phyloP scores from a whole-genome alignment of 2,329 filamentous ascomycete genomes.

The Coniochaeta ligniaria region DNA sequence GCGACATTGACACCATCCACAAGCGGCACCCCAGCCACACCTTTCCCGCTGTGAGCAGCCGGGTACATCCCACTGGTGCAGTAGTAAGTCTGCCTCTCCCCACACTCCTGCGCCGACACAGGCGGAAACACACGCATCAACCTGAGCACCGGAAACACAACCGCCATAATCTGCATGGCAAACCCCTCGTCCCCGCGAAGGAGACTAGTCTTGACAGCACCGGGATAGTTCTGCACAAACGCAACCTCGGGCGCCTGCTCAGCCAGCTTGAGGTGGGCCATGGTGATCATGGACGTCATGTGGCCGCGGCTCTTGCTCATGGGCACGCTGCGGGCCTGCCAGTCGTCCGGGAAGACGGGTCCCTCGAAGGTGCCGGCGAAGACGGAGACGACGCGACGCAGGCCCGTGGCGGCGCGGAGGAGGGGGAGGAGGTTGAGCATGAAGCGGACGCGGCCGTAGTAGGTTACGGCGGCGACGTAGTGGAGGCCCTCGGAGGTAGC shows the following conservation, averaged over 20 bases:
- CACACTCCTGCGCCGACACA: constrained; percentile 23
- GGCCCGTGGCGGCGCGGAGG: constrained; percentile 33
- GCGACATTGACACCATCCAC: constrained; percentile 16
- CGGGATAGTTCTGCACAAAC: constrained; percentile 32
- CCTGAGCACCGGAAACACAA: constrained; percentile 19
- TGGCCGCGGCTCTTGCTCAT: constrained; percentile 34
- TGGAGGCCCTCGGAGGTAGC: constrained; percentile 53
- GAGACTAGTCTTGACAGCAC: constrained; percentile 25
- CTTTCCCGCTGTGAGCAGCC: constrained; percentile 11
- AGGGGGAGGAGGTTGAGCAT: constrained; percentile 49
- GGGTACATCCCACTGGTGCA: constrained; percentile 27
- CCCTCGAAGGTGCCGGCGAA: constrained; percentile 45
- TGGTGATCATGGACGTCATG: constrained; percentile 39
- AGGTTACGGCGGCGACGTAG: constrained; percentile 39
- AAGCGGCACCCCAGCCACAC: constrained; percentile 15
- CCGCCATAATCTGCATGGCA: constrained; percentile 11
- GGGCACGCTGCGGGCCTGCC: constrained; percentile 30
- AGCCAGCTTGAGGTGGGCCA: constrained; percentile 41
- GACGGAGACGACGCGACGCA: constrained; percentile 50
- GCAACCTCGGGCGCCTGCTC: constrained; percentile 31
- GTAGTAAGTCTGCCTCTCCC: constrained; percentile 29
- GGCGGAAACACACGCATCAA: constrained; percentile 6
- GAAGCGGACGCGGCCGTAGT: constrained; percentile 52
- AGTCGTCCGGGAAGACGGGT: constrained; percentile 35
- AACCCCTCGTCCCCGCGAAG: constrained; percentile 14